Percentiles rank a stretch among this genome's conserved stretches.
Evolutionary conservation across 768 basidiomycete genomes (phyloP).

Genomic region (Floccularia luteovirens): DNA sequence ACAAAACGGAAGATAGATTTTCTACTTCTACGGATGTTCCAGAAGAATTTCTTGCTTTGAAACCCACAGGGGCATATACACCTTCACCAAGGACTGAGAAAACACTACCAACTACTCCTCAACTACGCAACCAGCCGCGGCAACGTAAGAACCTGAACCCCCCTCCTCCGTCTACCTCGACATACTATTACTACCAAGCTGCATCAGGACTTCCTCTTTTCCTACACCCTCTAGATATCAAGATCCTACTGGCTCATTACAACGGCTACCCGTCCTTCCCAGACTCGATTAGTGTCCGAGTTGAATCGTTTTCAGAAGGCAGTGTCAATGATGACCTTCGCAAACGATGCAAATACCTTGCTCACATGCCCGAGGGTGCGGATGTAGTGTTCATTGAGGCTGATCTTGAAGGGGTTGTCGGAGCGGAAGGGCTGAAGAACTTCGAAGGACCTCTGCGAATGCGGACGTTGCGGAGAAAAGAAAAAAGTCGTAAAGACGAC

Average conservation of each 20-base stretch:
- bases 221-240: conserved; percentile 94
- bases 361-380: conserved; percentile 84
- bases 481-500: conserved; percentile 84
- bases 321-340: conserved; percentile 90
- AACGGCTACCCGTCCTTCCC: conserved; percentile 79
- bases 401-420: conserved; percentile 73
- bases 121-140: conserved; percentile 36
- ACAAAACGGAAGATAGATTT: conserved; percentile 17
- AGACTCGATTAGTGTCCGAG: conserved; percentile 68
- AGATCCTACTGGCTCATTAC: conserved; percentile 83
- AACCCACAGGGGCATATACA: conserved; percentile 14
- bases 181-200: conserved; percentile 96
- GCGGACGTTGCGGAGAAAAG: conserved; percentile 66
- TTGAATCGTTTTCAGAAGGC: conserved; percentile 69
- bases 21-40: conserved; percentile 33
- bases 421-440: conserved; percentile 63
- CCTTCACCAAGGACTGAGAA: conserved; percentile 4
- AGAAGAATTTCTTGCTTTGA: conserved; percentile 48
- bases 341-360: conserved; percentile 92
- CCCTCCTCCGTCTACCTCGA: conserved; percentile 79
- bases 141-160: conserved; percentile 79
- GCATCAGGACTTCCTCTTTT: conserved; percentile 87
- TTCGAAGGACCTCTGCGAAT: conserved; percentile 80
- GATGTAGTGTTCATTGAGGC: conserved; percentile 94
- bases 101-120: conserved; percentile 9